These are phyloP conservation scores for Mycena epipterygia DNA, from an alignment of 768 basidiomycete species.

Conservation along the genomic window DNA sequence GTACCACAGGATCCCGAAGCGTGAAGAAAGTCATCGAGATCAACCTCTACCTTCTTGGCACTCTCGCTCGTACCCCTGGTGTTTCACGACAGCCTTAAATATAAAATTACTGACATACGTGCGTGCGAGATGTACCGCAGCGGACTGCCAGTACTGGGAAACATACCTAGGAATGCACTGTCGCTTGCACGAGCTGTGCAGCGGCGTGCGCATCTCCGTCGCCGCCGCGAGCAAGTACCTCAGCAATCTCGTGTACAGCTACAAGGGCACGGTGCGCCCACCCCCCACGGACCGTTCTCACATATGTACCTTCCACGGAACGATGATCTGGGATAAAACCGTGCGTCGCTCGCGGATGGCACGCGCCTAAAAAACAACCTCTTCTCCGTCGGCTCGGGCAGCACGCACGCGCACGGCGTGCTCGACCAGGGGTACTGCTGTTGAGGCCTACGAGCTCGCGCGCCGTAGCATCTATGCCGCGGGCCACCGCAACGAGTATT, in stretches of 20 bases:
- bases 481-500: constrained; percentile 96
- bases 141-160: constrained; percentile 98
- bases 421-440: constrained; percentile 95
- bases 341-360: constrained; percentile 86
- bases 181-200: constrained; percentile 95
- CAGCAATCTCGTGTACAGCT: constrained; percentile 96
- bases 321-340: constrained; percentile 99
- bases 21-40: constrained; percentile 99
- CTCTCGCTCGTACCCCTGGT: constrained; percentile 99
- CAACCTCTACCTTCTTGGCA: constrained; percentile 98
- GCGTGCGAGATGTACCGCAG: constrained; percentile 58
- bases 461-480: constrained; percentile 96
- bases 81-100: constrained; percentile 44
- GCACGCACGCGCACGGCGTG: constrained; percentile 99
- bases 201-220: constrained; percentile 96
- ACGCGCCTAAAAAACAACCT: constrained; percentile 95
- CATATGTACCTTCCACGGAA: constrained; percentile 71
- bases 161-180: constrained; percentile 99
- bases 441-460: constrained; percentile 97
- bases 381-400: constrained; percentile 98
- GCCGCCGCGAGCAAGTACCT: constrained; percentile 99
- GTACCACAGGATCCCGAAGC: constrained; percentile 97
- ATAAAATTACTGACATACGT: neutral
- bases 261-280: constrained; percentile 96
- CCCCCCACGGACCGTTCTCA: constrained; percentile 1